Base-by-base conservation (phyloP, 495 filamentous ascomycete species). In the Hypoxylon subgilvum region DNA sequence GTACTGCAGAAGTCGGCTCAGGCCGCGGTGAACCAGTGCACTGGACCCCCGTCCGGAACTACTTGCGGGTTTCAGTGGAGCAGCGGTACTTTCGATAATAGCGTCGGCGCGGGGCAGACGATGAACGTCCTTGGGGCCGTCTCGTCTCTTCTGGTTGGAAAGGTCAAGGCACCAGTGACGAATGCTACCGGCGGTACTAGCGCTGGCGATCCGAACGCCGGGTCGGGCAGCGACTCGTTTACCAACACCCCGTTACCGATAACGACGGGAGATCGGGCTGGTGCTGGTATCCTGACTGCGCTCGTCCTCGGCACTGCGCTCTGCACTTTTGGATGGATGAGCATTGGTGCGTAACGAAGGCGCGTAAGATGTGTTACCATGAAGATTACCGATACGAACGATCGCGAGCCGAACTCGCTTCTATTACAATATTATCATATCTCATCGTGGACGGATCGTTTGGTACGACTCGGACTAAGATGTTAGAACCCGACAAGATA, bases 1-100 rank as follows among this genome's bases (percentile, higher is more conserved):
- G 75, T 82, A 39, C 74, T 94, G 7, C 75, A 74, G 6, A 79
- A 79, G 1, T 88, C 87, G 10, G 84, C 86, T 0, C 56, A 73
- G 43, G 88, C 86, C 2, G 90, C 88, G 4, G 86, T 86, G 6
- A 74, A 75, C 28, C 82, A 86, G 40, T 93, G 89, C 61, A 83
- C 79, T 1, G 88, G 88, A 6, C 82, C 82, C 0, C 51, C 65
- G 0, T 72, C 81, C 22, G 76, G 80, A 0, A 73, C 73, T 1
- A 72, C 68, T 5, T 95, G 90, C 63, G 89, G 90, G 0, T 76
- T 88, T 34, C 76, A 79, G 42, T 92, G 89, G 88, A 79, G 75
- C 65, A 82, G 85, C 49, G 79, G 79, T 4, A 75, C 65, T 3
- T 85, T 78, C 65, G 84, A 87, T 56, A 72, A 73, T 1, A 68